Base-by-base conservation (phyloP, 345 rosid genomes). In the Geranium rotundifolium region DNA sequence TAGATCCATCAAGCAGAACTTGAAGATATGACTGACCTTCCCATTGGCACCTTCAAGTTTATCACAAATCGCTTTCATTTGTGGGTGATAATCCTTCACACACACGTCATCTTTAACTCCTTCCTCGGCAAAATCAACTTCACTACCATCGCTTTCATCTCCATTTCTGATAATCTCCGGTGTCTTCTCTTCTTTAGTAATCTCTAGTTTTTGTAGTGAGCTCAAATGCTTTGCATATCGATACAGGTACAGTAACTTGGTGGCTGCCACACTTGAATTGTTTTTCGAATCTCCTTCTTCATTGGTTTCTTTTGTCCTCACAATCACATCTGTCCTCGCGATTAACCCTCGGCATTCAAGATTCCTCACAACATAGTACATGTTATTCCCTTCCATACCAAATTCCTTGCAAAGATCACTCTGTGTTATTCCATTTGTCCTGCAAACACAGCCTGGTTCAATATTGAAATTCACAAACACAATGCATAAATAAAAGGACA, bases 221-320 rank as follows among this genome's bases (percentile, higher is more conserved):
- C 82, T 81, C 67, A 87, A 76, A 74, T 80, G 82, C 81, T 78
- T 87, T 0, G 90, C 88, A 64, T 81, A 84, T 3, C 93, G 85
- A 55, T 70, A 65, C 58, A 88, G 74, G 72, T 76, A 86, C 19
- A 88, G 67, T 77, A 88, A 76, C 55, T 84, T 91, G 29, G 87
- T 82, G 17, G 66, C 65, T 76, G 69, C 76, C 69, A 85, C 79
- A 27, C 75, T 69, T 4, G 82, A 79, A 68, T 72, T 71, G 62
- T 78, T 80, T 73, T 79, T 84, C 19, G 71, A 68, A 56, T 80
- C 88, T 29, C 90, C 96, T 60, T 76, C 88, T 66, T 58, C 55
- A 52, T 65, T 65, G 63, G 83, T 65, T 67, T 88, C 86, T 64
- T 73, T 86, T 4, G 75, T 86, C 77, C 83, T 88, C 77, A 88